Evolutionary conservation across 176 grass and related monocot genomes (phyloP).

Genomic region (Stipa capillata): DNA sequence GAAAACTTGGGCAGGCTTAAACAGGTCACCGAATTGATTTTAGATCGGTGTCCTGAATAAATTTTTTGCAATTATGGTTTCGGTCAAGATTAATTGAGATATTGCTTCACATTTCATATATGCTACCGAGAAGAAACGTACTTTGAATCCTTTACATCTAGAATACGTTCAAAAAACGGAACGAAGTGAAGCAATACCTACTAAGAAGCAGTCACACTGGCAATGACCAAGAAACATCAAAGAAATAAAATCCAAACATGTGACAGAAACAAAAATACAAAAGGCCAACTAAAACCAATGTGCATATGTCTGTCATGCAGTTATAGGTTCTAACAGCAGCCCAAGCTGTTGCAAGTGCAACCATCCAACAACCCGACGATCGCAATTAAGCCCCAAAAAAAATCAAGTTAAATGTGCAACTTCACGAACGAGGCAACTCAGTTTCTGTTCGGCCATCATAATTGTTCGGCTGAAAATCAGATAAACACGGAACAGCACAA

Average conservation of each 20-base stretch:
- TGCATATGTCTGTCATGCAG: slow-evolving; percentile 33
- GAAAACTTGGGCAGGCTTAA: not conserved
- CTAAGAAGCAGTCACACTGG: not conserved
- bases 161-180: not conserved
- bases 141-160: not conserved
- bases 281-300: slow-evolving; percentile 39
- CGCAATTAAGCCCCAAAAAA: not conserved
- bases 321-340: slow-evolving; percentile 13
- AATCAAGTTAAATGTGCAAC: not conserved
- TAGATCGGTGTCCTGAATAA: not conserved
- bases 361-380: not conserved
- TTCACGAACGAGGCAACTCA: not conserved
- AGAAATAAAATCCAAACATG: slow-evolving; percentile 35
- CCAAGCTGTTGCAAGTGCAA: slow-evolving; percentile 31
- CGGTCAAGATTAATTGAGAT: not conserved
- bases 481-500: slow-evolving; percentile 1
- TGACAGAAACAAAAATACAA: slow-evolving; percentile 43
- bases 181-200: not conserved
- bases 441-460: not conserved
- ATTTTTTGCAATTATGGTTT: not conserved
- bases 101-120: not conserved
- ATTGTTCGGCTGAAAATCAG: not conserved
- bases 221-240: slow-evolving; percentile 12
- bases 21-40: not conserved
- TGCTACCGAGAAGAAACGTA: not conserved